A percentile compares a stretch with the other conserved stretches of the same genome.
phyloP scores from a whole-genome alignment of 1,139 yeast genomes.

The Protomyces macrosporus region DNA sequence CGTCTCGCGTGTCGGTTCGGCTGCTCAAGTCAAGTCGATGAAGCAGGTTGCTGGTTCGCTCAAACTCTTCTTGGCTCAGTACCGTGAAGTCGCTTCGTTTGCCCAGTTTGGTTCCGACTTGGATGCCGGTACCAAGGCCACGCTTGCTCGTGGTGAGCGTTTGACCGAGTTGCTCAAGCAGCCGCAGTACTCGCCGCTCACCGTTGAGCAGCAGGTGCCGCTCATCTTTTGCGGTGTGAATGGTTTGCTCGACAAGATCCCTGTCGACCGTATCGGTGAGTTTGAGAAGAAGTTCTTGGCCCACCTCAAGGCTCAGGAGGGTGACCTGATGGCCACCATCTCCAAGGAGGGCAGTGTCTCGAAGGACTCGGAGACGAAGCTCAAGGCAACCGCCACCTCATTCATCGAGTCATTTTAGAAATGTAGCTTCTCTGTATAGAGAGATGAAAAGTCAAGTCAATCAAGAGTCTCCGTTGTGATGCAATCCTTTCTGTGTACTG shows the following conservation, averaged over 20 bases:
- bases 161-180: constrained; percentile 98
- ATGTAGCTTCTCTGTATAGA: background rate
- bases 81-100: constrained; percentile 99
- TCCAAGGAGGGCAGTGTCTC: constrained; percentile 86
- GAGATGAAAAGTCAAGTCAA: no score
- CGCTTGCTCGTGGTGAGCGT: constrained; percentile 99
- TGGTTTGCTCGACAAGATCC: constrained; percentile 91
- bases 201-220: constrained; percentile 99
- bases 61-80: constrained; percentile 99
- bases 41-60: constrained; percentile 99
- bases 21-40: constrained; percentile 99
- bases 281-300: constrained; percentile 91
- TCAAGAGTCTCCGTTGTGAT: no score
- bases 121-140: constrained; percentile 99
- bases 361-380: constrained; percentile 77
- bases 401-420: constrained; percentile 46
- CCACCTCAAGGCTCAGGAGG: constrained; percentile 83
- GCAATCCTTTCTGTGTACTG: no score
- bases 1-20: constrained; percentile 99
- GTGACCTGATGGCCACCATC: constrained; percentile 76
- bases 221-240: constrained; percentile 98
- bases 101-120: constrained; percentile 99
- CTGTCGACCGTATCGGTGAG: constrained; percentile 80
- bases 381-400: constrained; percentile 85
- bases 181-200: constrained; percentile 92